phyloP scores from a whole-genome alignment of 1,284 basidiomycete species.

The Bjerkandera adusta region DNA sequence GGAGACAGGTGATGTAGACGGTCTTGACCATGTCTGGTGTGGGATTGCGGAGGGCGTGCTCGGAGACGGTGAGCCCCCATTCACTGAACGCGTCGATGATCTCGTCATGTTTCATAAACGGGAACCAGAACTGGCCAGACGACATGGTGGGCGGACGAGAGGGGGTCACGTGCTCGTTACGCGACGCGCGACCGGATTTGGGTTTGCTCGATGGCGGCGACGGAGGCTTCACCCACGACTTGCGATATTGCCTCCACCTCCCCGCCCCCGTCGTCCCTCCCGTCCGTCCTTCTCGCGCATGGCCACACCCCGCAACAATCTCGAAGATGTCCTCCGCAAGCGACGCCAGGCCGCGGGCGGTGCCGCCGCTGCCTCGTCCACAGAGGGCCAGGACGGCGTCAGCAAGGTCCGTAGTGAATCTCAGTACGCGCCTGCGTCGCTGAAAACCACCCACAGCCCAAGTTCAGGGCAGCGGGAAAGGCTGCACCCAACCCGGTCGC shows the following conservation, averaged over 20 bases:
- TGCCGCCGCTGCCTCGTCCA: background rate
- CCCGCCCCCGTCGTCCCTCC: background rate
- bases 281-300: slow-evolving; percentile 16
- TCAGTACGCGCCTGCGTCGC: background rate
- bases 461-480: slow-evolving; percentile 1
- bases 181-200: slow-evolving; percentile 8
- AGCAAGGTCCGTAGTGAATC: slow-evolving; percentile 9
- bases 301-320: slow-evolving; percentile 33
- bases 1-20: slow-evolving; percentile 67
- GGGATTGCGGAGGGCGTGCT: slow-evolving; percentile 70
- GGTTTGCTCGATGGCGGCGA: background rate
- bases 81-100: slow-evolving; percentile 59
- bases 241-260: background rate
- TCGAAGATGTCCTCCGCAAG: slow-evolving; percentile 29
- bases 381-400: background rate
- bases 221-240: background rate
- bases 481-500: no score
- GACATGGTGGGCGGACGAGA: slow-evolving; percentile 18
- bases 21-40: slow-evolving; percentile 67
- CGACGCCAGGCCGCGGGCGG: slow-evolving; percentile 14
- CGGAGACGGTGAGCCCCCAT: slow-evolving; percentile 64
- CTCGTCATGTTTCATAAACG: slow-evolving; percentile 59
- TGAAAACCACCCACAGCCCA: slow-evolving; percentile 1
- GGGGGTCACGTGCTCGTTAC: slow-evolving; percentile 11
- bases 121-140: slow-evolving; percentile 49